These are phyloP conservation scores for Asclepias syriaca DNA, from an alignment of 257 asterid species.

Conservation along the genomic window DNA sequence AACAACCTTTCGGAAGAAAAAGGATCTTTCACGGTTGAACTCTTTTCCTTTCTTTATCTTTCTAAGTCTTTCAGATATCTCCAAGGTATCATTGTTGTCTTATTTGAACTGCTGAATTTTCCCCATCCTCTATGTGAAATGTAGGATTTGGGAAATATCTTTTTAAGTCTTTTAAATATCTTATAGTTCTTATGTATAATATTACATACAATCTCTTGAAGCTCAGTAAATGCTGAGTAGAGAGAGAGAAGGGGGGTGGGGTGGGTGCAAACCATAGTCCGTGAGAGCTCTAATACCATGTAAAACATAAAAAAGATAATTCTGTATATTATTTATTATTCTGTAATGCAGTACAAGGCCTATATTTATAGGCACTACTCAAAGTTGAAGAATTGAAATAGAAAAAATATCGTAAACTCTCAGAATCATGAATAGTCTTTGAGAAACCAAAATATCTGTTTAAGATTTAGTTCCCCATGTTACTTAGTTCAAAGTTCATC, in stretches of 20 bases:
- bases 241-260: no score
- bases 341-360: no score
- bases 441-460: background rate
- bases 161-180: background rate
- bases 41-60: conserved; percentile 2
- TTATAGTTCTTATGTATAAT: background rate
- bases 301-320: no score
- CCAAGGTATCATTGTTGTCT: background rate
- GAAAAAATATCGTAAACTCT: background rate
- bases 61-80: background rate
- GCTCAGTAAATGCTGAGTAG: background rate
- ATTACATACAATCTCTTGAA: background rate
- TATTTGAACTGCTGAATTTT: background rate
- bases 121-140: background rate
- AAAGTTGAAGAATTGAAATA: no score
- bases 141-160: background rate
- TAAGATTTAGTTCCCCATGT: background rate
- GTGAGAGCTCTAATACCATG: background rate
- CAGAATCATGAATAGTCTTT: background rate
- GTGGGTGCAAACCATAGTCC: background rate
- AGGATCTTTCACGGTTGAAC: conserved; percentile 81
- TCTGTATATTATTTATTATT: no score
- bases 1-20: conserved; percentile 92
- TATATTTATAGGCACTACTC: no score
- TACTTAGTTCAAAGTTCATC: background rate